Conservation (phyloP, 768 basidiomycete species). For the Rhodotorula taiwanensis region DNA sequence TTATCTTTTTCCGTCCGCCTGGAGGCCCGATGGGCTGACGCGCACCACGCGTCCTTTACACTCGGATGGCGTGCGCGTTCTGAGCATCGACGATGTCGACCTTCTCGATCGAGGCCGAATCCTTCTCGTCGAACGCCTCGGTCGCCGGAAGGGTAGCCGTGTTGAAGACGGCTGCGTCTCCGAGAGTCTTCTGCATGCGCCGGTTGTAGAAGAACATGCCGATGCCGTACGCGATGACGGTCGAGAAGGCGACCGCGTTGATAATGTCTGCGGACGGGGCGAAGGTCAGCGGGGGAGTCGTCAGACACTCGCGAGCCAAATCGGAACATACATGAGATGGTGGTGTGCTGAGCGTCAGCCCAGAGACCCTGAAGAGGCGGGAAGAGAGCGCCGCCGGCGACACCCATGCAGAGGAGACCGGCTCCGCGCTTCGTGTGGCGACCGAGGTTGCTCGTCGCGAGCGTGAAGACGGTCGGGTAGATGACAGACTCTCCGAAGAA, state of each 20-base stretch:
- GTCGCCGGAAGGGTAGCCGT: slow-evolving; percentile 47
- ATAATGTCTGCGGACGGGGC: not conserved
- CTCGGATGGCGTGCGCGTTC: slow-evolving; percentile 1
- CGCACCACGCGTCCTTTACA: not conserved
- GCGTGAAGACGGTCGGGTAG: slow-evolving; percentile 31
- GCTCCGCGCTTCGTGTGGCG: slow-evolving; percentile 40
- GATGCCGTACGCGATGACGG: slow-evolving; percentile 9
- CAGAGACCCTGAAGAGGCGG: slow-evolving; percentile 45
- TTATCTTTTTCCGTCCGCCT: no score
- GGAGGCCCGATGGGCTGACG: no score
- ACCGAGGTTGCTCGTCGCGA: slow-evolving; percentile 31
- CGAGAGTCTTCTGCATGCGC: slow-evolving; percentile 55
- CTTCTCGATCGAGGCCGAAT: slow-evolving; percentile 6
- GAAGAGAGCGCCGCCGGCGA: slow-evolving; percentile 38
- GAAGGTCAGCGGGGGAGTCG: not conserved
- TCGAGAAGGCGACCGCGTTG: not conserved
- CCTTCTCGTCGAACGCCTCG: not conserved
- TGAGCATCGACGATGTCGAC: slow-evolving; percentile 10
- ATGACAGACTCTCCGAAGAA: slow-evolving; percentile 40
- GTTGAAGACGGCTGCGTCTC: not conserved
- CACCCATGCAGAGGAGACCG: slow-evolving; percentile 40
- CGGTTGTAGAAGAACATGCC: slow-evolving; percentile 82
- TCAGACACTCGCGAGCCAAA: not conserved
- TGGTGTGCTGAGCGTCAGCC: slow-evolving; percentile 37
- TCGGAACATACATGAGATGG: slow-evolving; percentile 8